Conservation (phyloP, 2,329 filamentous ascomycete genomes). For the Cladosporium phlei region DNA sequence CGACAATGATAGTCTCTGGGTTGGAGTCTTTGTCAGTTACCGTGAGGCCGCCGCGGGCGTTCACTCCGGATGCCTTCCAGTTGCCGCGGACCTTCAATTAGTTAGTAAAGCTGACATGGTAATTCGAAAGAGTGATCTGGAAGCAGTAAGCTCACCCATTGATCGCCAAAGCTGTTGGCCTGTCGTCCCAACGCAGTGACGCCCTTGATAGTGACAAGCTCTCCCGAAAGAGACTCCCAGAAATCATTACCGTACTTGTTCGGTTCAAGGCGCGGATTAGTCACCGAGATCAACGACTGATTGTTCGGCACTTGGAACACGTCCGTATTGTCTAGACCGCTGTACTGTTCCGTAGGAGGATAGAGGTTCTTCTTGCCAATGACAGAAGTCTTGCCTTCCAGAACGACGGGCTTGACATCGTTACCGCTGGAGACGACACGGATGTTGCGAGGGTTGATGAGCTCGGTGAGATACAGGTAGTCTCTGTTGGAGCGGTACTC, state of each 20-base stretch:
- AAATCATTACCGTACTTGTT: slow-evolving; percentile 64
- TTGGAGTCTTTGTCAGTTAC: slow-evolving; percentile 61
- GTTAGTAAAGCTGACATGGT: neutral
- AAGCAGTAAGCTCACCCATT: slow-evolving; percentile 2
- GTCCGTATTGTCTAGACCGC: slow-evolving; percentile 59
- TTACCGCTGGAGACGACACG: slow-evolving; percentile 51
- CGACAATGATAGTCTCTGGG: slow-evolving; percentile 64
- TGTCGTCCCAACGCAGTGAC: slow-evolving; percentile 12
- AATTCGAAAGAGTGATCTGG: neutral
- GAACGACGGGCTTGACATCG: slow-evolving; percentile 53
- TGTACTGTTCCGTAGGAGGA: slow-evolving; percentile 60
- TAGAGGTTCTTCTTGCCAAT: slow-evolving; percentile 46
- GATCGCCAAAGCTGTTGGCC: slow-evolving; percentile 59
- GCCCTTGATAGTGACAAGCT: slow-evolving; percentile 58
- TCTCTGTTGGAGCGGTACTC: slow-evolving; percentile 55
- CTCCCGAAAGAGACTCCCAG: slow-evolving; percentile 65
- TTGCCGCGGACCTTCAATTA: slow-evolving; percentile 61
- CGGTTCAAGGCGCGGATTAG: slow-evolving; percentile 59
- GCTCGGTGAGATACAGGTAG: slow-evolving; percentile 62
- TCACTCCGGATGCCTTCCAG: slow-evolving; percentile 60
- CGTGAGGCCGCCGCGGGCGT: slow-evolving; percentile 60
- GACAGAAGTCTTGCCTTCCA: slow-evolving; percentile 30
- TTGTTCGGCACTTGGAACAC: slow-evolving; percentile 63
- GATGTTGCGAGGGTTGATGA: slow-evolving; percentile 53
- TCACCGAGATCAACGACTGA: slow-evolving; percentile 50